A percentile compares a stretch with the other conserved stretches of the same genome.
phyloP scores from a whole-genome alignment of 2,329 filamentous ascomycete genomes.

The Hymenoscyphus fructigenus region DNA sequence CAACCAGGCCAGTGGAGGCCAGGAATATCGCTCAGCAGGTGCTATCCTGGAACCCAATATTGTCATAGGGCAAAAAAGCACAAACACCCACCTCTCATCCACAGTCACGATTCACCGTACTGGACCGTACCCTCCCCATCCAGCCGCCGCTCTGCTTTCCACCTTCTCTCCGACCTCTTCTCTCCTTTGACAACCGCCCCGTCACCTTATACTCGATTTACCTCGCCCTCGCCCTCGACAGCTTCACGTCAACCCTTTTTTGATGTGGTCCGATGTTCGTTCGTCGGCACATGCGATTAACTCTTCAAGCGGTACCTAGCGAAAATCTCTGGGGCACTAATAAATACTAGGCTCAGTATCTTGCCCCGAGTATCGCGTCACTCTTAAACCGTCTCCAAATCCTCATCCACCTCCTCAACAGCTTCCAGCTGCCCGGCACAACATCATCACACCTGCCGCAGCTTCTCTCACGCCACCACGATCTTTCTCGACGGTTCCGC shows the following conservation, averaged over 20 bases:
- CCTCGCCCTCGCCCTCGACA: not conserved
- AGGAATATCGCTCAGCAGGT: not conserved
- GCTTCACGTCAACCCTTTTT: not conserved
- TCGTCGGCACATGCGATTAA: not conserved
- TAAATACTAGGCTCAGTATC: conserved; percentile 1
- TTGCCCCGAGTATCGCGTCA: conserved; percentile 3
- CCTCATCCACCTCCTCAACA: not conserved
- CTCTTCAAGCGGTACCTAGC: not conserved
- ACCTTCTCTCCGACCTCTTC: not conserved
- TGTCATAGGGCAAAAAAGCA: not conserved
- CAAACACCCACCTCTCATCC: not conserved
- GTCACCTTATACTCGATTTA: not conserved
- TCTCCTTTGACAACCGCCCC: not conserved
- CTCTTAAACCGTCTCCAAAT: not conserved
- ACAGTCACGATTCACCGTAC: not conserved
- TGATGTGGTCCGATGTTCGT: conserved; percentile 1
- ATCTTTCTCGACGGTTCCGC: conserved; percentile 11
- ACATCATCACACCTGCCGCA: not conserved
- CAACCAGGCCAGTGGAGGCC: not conserved
- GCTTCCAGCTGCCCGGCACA: not conserved
- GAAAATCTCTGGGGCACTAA: conserved; percentile 4
- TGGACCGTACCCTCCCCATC: not conserved
- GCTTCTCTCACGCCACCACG: conserved; percentile 8
- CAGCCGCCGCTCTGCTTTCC: not conserved
- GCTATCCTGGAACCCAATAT: conserved; percentile 2